Evolutionary conservation across 2,329 filamentous ascomycete genomes (phyloP).

Genomic region (Proliferodiscus dingleyae): DNA sequence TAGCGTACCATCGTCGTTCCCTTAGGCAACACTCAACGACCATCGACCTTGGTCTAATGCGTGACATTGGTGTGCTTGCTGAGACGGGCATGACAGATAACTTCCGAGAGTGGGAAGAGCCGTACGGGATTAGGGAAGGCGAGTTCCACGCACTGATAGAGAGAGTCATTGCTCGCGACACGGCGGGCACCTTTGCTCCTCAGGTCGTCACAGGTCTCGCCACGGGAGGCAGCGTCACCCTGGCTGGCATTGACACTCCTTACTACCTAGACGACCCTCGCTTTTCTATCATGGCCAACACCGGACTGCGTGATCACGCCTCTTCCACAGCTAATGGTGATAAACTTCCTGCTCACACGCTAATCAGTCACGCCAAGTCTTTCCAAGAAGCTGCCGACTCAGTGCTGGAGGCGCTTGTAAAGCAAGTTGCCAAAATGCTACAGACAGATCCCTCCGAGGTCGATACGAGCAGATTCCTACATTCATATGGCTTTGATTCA

Average conservation of each 20-base stretch:
- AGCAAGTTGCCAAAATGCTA: slow-evolving; percentile 23
- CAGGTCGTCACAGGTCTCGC: background rate
- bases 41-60: slow-evolving; percentile 8
- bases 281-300: slow-evolving; percentile 40
- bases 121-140: slow-evolving; percentile 1
- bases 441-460: slow-evolving; percentile 22
- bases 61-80: slow-evolving; percentile 4
- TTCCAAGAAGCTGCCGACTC: background rate
- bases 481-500: slow-evolving; percentile 26
- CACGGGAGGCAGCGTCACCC: slow-evolving; percentile 38
- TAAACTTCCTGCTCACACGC: background rate
- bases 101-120: slow-evolving; percentile 1
- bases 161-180: background rate
- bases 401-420: background rate
- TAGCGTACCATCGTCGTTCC: background rate
- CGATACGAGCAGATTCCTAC: slow-evolving; percentile 15
- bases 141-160: slow-evolving; percentile 1
- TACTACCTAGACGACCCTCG: slow-evolving; percentile 49
- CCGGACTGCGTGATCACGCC: too few species aligned
- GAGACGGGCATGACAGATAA: background rate
- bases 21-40: background rate
- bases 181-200: slow-evolving; percentile 33
- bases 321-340: background rate
- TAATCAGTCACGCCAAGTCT: too few species aligned
- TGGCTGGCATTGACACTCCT: slow-evolving; percentile 48